Evolutionary conservation across 164 flowering plant species (phyloP).

Genomic region (Warburgia ugandensis): DNA sequence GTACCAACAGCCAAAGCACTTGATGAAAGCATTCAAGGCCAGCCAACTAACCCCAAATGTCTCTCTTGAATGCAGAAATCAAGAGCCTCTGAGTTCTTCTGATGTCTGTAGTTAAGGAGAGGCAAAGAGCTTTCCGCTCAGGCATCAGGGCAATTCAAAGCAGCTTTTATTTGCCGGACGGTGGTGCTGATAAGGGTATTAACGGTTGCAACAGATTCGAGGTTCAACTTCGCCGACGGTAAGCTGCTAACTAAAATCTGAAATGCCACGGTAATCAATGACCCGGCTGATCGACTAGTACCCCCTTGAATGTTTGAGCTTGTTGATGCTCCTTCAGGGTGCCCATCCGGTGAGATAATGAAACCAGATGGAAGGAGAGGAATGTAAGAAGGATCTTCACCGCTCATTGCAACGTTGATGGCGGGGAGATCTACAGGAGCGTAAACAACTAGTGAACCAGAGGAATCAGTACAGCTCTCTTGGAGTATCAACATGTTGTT

Average conservation of each 20-base stretch:
- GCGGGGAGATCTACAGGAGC: constrained; percentile 63
- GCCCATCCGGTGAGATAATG: constrained; percentile 59
- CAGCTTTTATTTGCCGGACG: constrained; percentile 69
- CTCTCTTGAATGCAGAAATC: constrained; percentile 24
- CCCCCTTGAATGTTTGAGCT: constrained; percentile 19
- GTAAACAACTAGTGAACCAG: constrained; percentile 66
- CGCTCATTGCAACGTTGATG: constrained; percentile 70
- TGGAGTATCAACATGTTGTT: constrained; percentile 85
- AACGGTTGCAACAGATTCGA: constrained; percentile 67
- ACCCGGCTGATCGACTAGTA: constrained; percentile 36
- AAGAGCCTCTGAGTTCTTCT: constrained; percentile 23
- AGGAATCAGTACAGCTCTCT: constrained; percentile 72
- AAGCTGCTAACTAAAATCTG: constrained; percentile 73
- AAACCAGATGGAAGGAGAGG: constrained; percentile 81
- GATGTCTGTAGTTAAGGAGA: constrained; percentile 26
- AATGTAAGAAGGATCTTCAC: constrained; percentile 69
- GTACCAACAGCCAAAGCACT: constrained; percentile 23
- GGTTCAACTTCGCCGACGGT: constrained; percentile 58
- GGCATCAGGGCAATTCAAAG: constrained; percentile 21
- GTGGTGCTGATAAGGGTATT: constrained; percentile 71
- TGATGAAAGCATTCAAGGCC: constrained; percentile 51
- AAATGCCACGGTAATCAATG: constrained; percentile 68
- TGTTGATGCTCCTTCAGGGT: constrained; percentile 10
- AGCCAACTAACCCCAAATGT: constrained; percentile 27
- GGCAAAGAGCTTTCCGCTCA: constrained; percentile 7